phyloP scores from a whole-genome alignment of 129 eudicot species.

The Arctium lappa region DNA sequence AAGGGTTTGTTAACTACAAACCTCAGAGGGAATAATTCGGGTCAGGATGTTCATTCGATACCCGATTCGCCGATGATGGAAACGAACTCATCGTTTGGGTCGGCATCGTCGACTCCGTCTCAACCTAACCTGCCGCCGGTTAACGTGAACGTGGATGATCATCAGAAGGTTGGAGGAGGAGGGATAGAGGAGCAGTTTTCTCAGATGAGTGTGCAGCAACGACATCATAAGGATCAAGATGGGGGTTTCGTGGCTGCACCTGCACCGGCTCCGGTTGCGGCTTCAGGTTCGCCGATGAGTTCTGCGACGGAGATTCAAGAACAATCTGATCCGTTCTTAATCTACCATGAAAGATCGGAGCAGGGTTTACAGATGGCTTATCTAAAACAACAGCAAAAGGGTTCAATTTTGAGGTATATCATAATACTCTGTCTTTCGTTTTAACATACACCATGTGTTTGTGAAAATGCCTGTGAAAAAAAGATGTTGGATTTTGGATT shows the following conservation, averaged over 20 bases:
- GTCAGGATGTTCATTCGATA: slow-evolving; percentile 61
- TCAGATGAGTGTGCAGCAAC: slow-evolving; percentile 30
- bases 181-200: slow-evolving; percentile 65
- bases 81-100: slow-evolving; percentile 67
- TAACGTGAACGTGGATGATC: slow-evolving; percentile 34
- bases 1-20: slow-evolving; percentile 17
- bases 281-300: slow-evolving; percentile 16
- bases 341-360: slow-evolving; percentile 10
- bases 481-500: background rate
- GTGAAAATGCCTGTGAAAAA: background rate
- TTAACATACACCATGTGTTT: background rate
- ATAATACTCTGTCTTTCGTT: background rate
- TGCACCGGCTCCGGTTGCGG: slow-evolving; percentile 22
- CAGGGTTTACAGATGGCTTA: slow-evolving; percentile 15
- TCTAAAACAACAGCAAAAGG: background rate
- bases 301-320: slow-evolving; percentile 19
- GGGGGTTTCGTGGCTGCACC: slow-evolving; percentile 30
- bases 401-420: slow-evolving; percentile 56
- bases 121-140: slow-evolving; percentile 57
- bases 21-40: slow-evolving; percentile 17
- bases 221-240: slow-evolving; percentile 14
- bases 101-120: slow-evolving; percentile 58
- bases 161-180: slow-evolving; percentile 15
- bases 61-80: slow-evolving; percentile 78
- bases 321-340: slow-evolving; percentile 15